Conservation (phyloP, 345 rosid genomes). For the Dovyalis caffra region DNA sequence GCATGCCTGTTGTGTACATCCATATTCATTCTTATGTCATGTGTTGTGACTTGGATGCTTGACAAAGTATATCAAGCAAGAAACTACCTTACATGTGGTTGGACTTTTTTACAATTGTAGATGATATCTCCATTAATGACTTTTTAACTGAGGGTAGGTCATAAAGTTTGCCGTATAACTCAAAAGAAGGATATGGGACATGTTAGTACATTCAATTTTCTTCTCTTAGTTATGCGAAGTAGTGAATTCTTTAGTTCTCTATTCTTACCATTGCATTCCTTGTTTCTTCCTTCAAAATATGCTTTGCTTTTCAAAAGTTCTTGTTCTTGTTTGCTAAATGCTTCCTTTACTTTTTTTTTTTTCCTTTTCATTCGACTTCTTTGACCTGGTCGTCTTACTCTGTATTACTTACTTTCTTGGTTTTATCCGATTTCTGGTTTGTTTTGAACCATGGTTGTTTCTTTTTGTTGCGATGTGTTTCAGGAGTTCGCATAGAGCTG, state of each 20-base stretch:
- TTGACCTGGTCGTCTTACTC: not conserved
- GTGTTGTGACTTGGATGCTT: not conserved
- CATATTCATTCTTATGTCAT: not conserved
- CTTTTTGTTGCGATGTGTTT: conserved; percentile 19
- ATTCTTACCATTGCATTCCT: not conserved
- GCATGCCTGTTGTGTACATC: not conserved
- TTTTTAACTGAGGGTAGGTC: not conserved
- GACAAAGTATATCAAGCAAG: not conserved
- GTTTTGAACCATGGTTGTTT: conserved; percentile 12
- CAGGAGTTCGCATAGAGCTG: conserved; percentile 67
- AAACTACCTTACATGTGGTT: not conserved
- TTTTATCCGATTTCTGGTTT: not conserved
- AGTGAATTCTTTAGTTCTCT: not conserved
- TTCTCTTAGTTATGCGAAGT: not conserved
- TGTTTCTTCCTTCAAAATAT: not conserved
- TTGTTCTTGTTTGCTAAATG: not conserved
- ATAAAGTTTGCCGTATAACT: too few species aligned
- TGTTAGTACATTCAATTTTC: too few species aligned
- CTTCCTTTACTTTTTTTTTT: not conserved
- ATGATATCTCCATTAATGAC: not conserved
- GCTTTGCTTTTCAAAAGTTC: not conserved
- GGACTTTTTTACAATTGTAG: not conserved
- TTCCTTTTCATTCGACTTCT: not conserved
- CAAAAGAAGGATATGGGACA: not conserved
- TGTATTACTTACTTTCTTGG: not conserved